A percentile compares a stretch with the other conserved stretches of the same genome.
phyloP scores from a whole-genome alignment of 2,329 filamentous ascomycete species.

The Fusarium agapanthi region DNA sequence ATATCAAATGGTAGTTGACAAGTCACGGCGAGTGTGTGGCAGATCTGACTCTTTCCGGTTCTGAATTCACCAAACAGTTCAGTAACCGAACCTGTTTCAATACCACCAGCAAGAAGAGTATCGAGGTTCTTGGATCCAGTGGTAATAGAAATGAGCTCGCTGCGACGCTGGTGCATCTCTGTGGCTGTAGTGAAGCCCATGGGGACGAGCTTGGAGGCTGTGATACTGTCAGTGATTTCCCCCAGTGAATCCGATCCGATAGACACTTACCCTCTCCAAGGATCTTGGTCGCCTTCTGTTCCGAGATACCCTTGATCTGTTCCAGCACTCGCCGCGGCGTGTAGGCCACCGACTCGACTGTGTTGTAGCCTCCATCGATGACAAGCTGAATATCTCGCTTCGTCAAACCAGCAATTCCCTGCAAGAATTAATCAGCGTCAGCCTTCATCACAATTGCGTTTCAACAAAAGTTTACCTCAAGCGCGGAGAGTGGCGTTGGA shows the following conservation, averaged over 20 bases:
- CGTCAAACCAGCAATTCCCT: conserved; percentile 91
- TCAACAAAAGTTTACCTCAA: conserved; percentile 74
- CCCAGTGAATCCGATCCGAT: neutral
- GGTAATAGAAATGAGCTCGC: conserved; percentile 96
- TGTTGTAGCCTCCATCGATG: conserved; percentile 91
- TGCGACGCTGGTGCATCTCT: conserved; percentile 97
- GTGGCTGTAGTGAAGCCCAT: conserved; percentile 99
- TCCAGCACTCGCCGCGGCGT: conserved; percentile 84
- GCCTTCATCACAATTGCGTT: neutral
- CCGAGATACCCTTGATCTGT: conserved; percentile 97
- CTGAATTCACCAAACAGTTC: conserved; percentile 98
- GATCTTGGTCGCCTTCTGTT: conserved; percentile 94
- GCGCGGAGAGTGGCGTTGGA: conserved; percentile 84
- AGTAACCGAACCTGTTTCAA: conserved; percentile 97
- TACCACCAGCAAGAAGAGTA: conserved; percentile 89
- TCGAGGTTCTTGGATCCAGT: conserved; percentile 98
- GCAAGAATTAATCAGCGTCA: conserved; percentile 4
- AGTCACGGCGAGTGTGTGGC: conserved; percentile 97
- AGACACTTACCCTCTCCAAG: conserved; percentile 77
- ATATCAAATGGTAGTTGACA: conserved; percentile 98
- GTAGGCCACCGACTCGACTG: conserved; percentile 95
- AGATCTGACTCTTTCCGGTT: conserved; percentile 98
- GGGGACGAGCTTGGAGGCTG: conserved; percentile 93
- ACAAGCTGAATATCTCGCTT: conserved; percentile 94
- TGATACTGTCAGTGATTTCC: conserved; percentile 12